Evolutionary conservation across 257 asterid genomes (phyloP), one percentile per base, ranked within the genome.

Genomic region (Prunella vulgaris): DNA sequence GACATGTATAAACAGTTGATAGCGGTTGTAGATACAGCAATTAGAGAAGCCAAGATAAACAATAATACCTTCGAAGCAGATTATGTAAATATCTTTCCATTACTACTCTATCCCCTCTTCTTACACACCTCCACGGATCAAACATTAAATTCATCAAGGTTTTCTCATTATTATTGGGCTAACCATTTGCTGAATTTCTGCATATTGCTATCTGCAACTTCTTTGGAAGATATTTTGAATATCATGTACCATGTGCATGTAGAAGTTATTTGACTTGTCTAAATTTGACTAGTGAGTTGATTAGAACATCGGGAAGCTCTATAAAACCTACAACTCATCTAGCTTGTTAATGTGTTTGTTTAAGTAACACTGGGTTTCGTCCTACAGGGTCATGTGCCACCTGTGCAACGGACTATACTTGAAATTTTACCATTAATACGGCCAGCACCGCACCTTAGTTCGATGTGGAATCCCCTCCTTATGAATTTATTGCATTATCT

Each of bases 301-400:
- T 72, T 40, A 15, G 37, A 54, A 64, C 68, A 63, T 58, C 64
- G 30, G 27, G 69, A 60, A 76, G 65, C 62, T 53, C 72, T 49
- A 7, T 57, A 64, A 18, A 58, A 69, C 72, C 66, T 74, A 32
- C 40, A 74, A 35, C 70, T 57, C 64, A 40, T 62, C 5, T 28
- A 62, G 58, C 14, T 12, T 68, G 20, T 33, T 74, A 18, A n/a
- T 56, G 46, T 28, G 57, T 78, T 65, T 17, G 17, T 24, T 46
- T 10, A 69, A 74, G 35, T 51, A 15, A 69, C 35, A 32, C 70
- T 66, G 40, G 38, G 27, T 78, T 63, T 74, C 61, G 28, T 64
- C 60, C 79, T 69, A 72, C 66, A 93, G 99, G 96, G 95, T 76
- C 94, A 93, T 79, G 80, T 90, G 61, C 85, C 94, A 70, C 97